phyloP scores from a whole-genome alignment of 495 filamentous ascomycete species.

The Lasiosphaeria hispida region DNA sequence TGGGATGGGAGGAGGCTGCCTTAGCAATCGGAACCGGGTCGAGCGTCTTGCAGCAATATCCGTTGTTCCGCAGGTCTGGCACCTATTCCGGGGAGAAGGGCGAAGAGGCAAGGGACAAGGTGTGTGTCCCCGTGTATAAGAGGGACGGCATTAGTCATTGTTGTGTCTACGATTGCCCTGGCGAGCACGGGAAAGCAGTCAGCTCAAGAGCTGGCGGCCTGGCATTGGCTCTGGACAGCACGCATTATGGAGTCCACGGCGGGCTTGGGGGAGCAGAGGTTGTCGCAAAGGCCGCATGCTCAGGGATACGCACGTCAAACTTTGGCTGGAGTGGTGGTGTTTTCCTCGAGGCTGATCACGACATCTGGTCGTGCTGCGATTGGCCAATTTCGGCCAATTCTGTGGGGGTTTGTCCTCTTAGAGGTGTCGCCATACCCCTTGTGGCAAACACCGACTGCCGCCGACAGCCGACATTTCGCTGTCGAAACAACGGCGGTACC shows the following conservation, averaged over 20 bases:
- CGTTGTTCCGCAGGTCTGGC: slow-evolving; percentile 7
- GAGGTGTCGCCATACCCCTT: slow-evolving; percentile 10
- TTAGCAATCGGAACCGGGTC: slow-evolving; percentile 7
- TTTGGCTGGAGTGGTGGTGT: slow-evolving; percentile 32
- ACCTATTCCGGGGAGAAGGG: slow-evolving; percentile 8
- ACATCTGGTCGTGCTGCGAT: slow-evolving; percentile 31
- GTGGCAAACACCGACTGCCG: slow-evolving; percentile 5
- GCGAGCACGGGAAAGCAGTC: neutral
- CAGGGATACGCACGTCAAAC: slow-evolving; percentile 20
- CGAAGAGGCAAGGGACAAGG: neutral
- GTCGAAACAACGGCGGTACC: too few species aligned
- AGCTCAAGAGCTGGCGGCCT: slow-evolving; percentile 2
- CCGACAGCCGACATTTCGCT: too few species aligned
- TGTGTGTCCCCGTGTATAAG: neutral
- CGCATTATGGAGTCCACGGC: slow-evolving; percentile 7
- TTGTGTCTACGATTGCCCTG: slow-evolving; percentile 12
- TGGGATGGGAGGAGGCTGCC: slow-evolving; percentile 12
- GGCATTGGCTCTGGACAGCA: slow-evolving; percentile 16
- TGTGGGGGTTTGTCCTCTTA: slow-evolving; percentile 24
- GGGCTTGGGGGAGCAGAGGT: slow-evolving; percentile 8
- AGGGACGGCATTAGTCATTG: slow-evolving; percentile 27
- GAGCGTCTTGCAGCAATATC: slow-evolving; percentile 18
- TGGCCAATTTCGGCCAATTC: slow-evolving; percentile 22
- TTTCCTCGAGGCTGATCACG: slow-evolving; percentile 34
- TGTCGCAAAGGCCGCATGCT: slow-evolving; percentile 18